Base-by-base conservation (phyloP, 1,284 basidiomycete genomes). In the Trametes polyzona region DNA sequence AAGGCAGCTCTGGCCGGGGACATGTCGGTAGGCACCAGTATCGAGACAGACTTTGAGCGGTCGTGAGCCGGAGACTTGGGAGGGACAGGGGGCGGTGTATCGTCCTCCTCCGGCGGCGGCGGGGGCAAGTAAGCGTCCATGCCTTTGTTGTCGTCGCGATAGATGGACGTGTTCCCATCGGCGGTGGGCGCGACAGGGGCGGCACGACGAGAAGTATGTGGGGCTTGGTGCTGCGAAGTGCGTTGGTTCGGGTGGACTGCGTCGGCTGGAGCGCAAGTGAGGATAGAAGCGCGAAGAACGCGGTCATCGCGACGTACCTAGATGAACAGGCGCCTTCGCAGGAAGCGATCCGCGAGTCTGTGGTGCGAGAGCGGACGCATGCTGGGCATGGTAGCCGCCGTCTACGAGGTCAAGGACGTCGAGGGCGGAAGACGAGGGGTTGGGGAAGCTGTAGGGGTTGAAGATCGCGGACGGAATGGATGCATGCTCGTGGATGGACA, bases 1-100 rank as follows among this genome's bases (percentile, higher is more conserved):
- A 50, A 52, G 50, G 40, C 35, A 35, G 26, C 32, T 40, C 19
- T 23, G 7, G 52, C 57, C 53, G 62, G 62, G 35, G 60, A 64
- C 52, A 58, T 47, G 49, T 65, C 62, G 51, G 62, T 55, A 50
- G 64, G 66, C 40, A 59, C 52, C 32, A 62, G 19, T 44, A 64
- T 64, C 32, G 62, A 64, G 17, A 64, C 59, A 37, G 62, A 52
- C 57, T 62, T 60, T 47, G 52, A 24, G 32, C 58, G 56, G 50
- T 41, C 42, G 30, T 47, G 52, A 12, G 17, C 17, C 49, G 57
- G 55, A 26, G 41, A 29, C 23, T 64, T 64, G 29, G 61, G 59
- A 33, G 63, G 63, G 10, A 62, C 40, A 10, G 66, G 59, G 6
- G 64, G 61, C 24, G 64, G 62, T 47, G 49, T 39, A 1, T 42